Evolutionary conservation across 2,329 filamentous ascomycete genomes (phyloP).

Genomic region (Trichoderma aggressivum): DNA sequence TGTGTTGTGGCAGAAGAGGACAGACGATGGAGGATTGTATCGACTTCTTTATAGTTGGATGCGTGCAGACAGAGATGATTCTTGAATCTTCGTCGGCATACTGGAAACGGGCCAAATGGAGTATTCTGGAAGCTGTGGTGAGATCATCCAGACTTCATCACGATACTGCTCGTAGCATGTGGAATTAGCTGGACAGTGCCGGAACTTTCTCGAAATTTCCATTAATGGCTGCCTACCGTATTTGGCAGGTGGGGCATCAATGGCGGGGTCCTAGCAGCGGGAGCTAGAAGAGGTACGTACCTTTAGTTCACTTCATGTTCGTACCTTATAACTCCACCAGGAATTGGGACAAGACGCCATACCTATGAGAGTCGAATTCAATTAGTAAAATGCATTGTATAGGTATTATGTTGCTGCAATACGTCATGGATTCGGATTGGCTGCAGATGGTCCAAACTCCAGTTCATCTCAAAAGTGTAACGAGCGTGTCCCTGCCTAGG

Average conservation of each 20-base stretch:
- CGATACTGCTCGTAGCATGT: not conserved
- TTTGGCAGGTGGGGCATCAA: not conserved
- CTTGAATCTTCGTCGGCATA: not conserved
- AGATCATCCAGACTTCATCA: not conserved
- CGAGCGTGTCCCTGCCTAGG: not conserved
- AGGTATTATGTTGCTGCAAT: not conserved
- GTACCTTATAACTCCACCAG: not conserved
- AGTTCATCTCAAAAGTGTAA: not conserved
- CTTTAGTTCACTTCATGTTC: not conserved
- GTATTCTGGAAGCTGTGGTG: not conserved
- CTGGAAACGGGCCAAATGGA: not conserved
- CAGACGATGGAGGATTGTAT: not conserved
- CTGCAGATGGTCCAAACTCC: not conserved
- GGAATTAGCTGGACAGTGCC: not conserved
- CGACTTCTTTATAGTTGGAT: slow-evolving; percentile 13
- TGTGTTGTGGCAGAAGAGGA: not conserved
- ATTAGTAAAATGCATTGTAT: not conserved
- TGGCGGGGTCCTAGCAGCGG: not conserved
- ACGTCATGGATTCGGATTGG: not conserved
- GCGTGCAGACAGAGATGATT: not conserved
- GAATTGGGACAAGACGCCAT: not conserved
- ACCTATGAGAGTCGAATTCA: not conserved
- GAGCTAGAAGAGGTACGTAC: not conserved
- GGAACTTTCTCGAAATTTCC: not conserved
- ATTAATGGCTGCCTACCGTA: not conserved